Percentiles rank a stretch among this genome's conserved stretches.
phyloP scores from a whole-genome alignment of 768 basidiomycete species.

The Crepidotus variabilis region DNA sequence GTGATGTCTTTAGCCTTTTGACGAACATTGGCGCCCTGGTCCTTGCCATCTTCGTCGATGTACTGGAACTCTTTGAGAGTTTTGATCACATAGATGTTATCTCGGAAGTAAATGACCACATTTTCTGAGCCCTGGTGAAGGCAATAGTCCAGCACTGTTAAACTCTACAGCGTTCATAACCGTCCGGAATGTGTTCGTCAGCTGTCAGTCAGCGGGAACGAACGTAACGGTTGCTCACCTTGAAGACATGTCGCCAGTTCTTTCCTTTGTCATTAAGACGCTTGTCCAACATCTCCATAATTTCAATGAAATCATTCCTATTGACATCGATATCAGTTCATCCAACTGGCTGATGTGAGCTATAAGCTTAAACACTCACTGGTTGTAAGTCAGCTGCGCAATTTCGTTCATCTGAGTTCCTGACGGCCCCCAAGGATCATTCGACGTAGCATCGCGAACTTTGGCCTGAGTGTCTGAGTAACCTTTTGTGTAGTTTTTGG shows the following conservation, averaged over 20 bases:
- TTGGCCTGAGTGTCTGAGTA: conserved; percentile 96
- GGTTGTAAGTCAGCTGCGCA: conserved; percentile 94
- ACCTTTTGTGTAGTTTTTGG: conserved; percentile 94
- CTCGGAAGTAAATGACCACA: conserved; percentile 96
- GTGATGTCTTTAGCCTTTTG: conserved; percentile 99
- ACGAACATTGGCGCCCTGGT: conserved; percentile 96
- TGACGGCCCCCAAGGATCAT: conserved; percentile 97
- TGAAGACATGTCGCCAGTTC: conserved; percentile 99
- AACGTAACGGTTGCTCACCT: conserved; percentile 46
- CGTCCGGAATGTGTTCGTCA: neutral
- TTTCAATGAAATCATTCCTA: conserved; percentile 94
- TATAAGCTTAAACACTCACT: conserved; percentile 49
- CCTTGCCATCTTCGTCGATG: conserved; percentile 91
- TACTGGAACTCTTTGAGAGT: conserved; percentile 99
- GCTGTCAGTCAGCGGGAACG: neutral
- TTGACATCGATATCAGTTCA: neutral
- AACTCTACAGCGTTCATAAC: conserved; percentile 43
- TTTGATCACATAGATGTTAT: conserved; percentile 97
- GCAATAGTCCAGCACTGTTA: conserved; percentile 93
- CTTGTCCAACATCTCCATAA: conserved; percentile 99
- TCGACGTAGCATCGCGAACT: conserved; percentile 93
- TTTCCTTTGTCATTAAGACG: conserved; percentile 98
- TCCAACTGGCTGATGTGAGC: neutral
- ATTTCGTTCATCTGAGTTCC: conserved; percentile 99
- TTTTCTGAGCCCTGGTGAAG: conserved; percentile 97